Evolutionary conservation across 176 grass and related monocot species (phyloP), one percentile per base, ranked within the genome.

Genomic region (Guadua angustifolia): DNA sequence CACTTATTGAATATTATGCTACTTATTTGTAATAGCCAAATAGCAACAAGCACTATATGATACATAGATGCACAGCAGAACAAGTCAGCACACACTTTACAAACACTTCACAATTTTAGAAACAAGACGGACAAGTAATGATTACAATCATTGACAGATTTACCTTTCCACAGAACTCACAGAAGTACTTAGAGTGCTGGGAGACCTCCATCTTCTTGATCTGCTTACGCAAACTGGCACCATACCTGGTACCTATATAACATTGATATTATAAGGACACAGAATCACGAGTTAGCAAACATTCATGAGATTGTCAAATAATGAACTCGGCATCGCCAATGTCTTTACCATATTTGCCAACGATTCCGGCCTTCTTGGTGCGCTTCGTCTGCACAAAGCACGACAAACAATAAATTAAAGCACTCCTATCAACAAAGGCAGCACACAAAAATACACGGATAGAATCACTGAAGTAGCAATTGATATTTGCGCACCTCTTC

Each of bases 201-300:
- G 92, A 92, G 71, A 94, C 92, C 78, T 94, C 92, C 90, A 94
- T 94, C 71, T 94, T 94, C 92, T 94, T 94, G 47, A 94, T 94
- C 84, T 94, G 90, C 78, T 94, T 94, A 67, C 90, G 88, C 87
- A 94, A 90, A 88, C 93, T 94, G 52, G 93, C 93, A 86, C 90
- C 93, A 69, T 94, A 92, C 85, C 93, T 94, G 73, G 89, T 94
- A 73, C 93, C 93, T 94, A 59, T 4, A 83, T 71, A 74, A 25
- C 13, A 83, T 83, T 47, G 19, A 78, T 17, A 73, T 72, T 17
- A 72, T 43, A 74, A 66, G n/a, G 26, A 7, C 0, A 75, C 21
- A 8, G 21, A 52, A 63, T 58, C 36, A 55, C 1, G 0, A 40
- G 33, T 55, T 59, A 56, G 26, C 69, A 52, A 19, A 32, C 19